Conservation (phyloP, 2,329 filamentous ascomycete species). For the Epichloe sibirici region DNA sequence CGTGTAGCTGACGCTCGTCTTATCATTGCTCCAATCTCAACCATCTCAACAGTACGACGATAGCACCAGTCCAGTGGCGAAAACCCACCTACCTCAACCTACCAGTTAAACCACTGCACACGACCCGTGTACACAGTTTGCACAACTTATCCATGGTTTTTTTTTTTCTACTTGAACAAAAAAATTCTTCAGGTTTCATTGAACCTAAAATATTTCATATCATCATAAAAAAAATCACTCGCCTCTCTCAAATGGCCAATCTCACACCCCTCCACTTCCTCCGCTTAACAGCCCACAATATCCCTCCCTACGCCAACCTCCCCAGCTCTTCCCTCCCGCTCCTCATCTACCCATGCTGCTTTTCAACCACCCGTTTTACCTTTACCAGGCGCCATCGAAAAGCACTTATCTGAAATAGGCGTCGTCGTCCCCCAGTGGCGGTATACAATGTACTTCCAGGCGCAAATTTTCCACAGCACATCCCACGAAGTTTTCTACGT, state of each 20-base stretch:
- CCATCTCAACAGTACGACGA: neutral
- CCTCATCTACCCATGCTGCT: constrained; percentile 20
- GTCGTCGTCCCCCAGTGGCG: neutral
- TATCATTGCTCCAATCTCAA: neutral
- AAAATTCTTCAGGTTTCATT: neutral
- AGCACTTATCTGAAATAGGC: neutral
- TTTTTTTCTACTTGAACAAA: neutral
- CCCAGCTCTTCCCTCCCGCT: constrained; percentile 57
- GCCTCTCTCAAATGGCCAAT: neutral
- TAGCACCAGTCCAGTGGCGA: neutral
- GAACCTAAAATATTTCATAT: too few relatives aligned
- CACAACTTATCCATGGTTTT: neutral
- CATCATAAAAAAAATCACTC: neutral
- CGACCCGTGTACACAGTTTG: neutral
- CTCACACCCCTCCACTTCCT: constrained; percentile 31
- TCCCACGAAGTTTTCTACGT: constrained; percentile 56
- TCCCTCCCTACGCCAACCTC: constrained; percentile 41
- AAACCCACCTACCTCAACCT: neutral
- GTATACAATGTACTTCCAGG: constrained; percentile 25
- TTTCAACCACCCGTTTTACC: neutral
- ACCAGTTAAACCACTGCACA: neutral
- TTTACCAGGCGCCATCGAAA: neutral
- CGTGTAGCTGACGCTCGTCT: neutral
- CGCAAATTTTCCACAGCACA: constrained; percentile 59
- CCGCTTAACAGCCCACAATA: constrained; percentile 43